Conservation (phyloP, 352 stramenopile genomes). For the Phytophthora macrochlamydospora region DNA sequence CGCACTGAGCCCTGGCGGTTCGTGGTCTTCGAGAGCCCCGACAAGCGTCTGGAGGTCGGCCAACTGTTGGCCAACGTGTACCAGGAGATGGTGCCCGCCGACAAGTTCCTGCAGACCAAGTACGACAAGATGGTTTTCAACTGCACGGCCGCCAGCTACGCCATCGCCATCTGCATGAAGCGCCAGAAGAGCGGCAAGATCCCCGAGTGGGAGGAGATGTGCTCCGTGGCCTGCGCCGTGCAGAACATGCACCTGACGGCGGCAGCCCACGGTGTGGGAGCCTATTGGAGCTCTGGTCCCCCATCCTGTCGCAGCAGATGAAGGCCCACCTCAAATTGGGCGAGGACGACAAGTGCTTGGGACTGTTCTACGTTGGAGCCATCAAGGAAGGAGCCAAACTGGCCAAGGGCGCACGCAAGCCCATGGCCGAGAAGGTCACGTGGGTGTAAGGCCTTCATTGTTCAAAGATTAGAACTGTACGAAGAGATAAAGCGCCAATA, state of each 20-base stretch:
- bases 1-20: slow-evolving; percentile 88
- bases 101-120: slow-evolving; percentile 82
- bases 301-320: slow-evolving; percentile 79
- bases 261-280: slow-evolving; percentile 65
- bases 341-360: slow-evolving; percentile 79
- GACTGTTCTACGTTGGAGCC: slow-evolving; percentile 85
- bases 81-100: slow-evolving; percentile 57
- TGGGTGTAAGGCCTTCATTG: slow-evolving; percentile 45
- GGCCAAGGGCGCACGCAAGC: slow-evolving; percentile 62
- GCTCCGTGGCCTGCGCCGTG: slow-evolving; percentile 73
- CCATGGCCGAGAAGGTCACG: slow-evolving; percentile 80
- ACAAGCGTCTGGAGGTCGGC: slow-evolving; percentile 61
- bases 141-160: slow-evolving; percentile 71
- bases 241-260: slow-evolving; percentile 88
- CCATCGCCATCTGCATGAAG: slow-evolving; percentile 89
- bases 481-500: too few relatives aligned
- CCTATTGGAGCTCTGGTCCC: slow-evolving; percentile 87
- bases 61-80: slow-evolving; percentile 75
- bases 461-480: too few relatives aligned
- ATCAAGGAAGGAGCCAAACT: slow-evolving; percentile 51
- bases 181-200: slow-evolving; percentile 82
- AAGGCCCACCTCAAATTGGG: slow-evolving; percentile 77
- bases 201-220: slow-evolving; percentile 84
- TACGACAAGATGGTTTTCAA: slow-evolving; percentile 81
- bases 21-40: slow-evolving; percentile 64